Base-by-base conservation (phyloP, 1,284 basidiomycete genomes). In the Macrocystidia cucumis region DNA sequence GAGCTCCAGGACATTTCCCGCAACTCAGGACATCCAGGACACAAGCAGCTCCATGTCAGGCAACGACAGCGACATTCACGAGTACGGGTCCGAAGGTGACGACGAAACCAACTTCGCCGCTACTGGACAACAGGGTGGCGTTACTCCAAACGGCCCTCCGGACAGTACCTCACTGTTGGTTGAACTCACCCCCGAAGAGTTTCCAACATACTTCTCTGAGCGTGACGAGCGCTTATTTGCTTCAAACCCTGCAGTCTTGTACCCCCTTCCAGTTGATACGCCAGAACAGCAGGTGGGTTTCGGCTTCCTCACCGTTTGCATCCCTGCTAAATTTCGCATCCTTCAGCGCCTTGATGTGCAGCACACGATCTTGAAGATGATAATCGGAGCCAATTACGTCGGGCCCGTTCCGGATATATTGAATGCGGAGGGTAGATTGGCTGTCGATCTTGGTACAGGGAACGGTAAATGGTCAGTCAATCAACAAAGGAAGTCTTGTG, bases 381-480 rank as follows among this genome's bases (percentile, higher is more conserved):
- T 78, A 25, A 48, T 78, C 42, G 70, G 72, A 14, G 60, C 51
- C 24, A 66, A 74, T 50, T 78, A 68, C 47, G 55, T 74, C 29
- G 78, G 73, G 8, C 78, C 80, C 19, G 70, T 83, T 22, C 44
- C 46, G 18, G 60, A 75, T 37, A 56, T 71, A 14, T 61, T 87
- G 36, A 57, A 53, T 23, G 46, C 48, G 26, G 50, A 57, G 35
- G 47, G 52, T 3, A 67, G 61, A 47, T 62, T 67, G 39, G 78
- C 67, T 28, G 61, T 87, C 25, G 83, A 87, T 54, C 48, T 85
- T 19, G 75, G 83, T 39, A 81, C 77, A 11, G 83, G 83, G 9
- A 80, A 67, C 12, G 83, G 83, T 8, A 59, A 54, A 57, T 87
- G 83, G 83, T 83, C 33, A 39, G 42, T 49, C 42, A 48, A 49